Conservation (phyloP, 2,329 filamentous ascomycete species). For the Albophoma yamanashiensis region DNA sequence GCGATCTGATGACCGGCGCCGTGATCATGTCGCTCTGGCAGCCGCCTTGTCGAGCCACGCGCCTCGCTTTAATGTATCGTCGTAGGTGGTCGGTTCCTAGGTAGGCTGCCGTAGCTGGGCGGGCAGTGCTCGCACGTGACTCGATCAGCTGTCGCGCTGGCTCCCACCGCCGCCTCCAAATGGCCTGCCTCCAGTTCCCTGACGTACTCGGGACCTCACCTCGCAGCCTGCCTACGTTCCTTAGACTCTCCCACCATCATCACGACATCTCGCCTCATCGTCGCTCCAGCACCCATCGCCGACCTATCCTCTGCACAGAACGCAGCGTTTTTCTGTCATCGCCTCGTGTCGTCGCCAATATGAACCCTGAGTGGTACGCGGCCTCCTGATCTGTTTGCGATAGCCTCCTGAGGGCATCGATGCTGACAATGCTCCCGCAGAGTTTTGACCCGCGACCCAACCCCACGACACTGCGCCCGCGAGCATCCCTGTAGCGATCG, state of each 20-base stretch:
- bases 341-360: conserved; percentile 36
- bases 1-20: not conserved
- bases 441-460: conserved; percentile 6
- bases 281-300: not conserved
- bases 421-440: conserved; percentile 15
- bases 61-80: not conserved
- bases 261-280: conserved; percentile 10
- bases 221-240: conserved; percentile 11
- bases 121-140: conserved; percentile 1
- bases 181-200: conserved; percentile 18
- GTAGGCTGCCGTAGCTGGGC: not conserved
- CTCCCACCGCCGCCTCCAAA: conserved; percentile 8
- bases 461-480: not conserved
- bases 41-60: not conserved
- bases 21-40: not conserved
- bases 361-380: conserved; percentile 90
- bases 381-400: conserved; percentile 14
- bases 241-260: conserved; percentile 17
- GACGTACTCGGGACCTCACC: conserved; percentile 22
- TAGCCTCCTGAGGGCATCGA: conserved; percentile 16
- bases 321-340: not conserved
- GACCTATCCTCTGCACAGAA: not conserved
- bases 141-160: not conserved
- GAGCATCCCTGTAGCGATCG: not conserved
- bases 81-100: not conserved